Conservation (phyloP, 345 rosid genomes). For the Erodium maritimum region DNA sequence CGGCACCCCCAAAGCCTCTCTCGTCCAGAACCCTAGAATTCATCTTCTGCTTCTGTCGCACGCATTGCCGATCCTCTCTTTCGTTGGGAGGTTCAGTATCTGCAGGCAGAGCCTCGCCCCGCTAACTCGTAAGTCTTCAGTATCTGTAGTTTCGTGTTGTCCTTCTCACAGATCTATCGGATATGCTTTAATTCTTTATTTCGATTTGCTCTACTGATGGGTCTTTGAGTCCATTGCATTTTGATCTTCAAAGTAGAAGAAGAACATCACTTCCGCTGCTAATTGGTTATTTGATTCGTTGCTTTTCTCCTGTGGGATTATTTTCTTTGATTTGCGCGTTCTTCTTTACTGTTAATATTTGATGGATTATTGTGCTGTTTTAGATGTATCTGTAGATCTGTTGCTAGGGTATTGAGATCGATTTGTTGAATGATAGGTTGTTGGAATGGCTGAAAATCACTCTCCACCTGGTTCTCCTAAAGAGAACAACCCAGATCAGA, state of each 20-base stretch:
- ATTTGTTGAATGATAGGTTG: neutral
- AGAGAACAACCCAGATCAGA: slow-evolving; percentile 41
- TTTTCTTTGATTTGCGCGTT: neutral
- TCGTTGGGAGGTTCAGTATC: too few relatives aligned
- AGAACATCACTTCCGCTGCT: neutral
- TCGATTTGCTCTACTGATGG: neutral
- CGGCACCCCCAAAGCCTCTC: too few relatives aligned
- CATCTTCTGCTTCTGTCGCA: too few relatives aligned
- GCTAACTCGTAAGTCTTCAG: neutral
- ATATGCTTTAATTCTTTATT: too few relatives aligned
- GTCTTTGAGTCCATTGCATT: neutral
- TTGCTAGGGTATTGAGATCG: neutral
- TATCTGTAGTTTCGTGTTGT: neutral
- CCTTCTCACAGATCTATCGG: neutral
- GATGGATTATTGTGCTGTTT: neutral
- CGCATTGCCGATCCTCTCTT: too few relatives aligned
- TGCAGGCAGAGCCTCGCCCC: neutral
- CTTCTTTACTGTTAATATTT: too few relatives aligned
- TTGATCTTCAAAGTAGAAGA: too few relatives aligned
- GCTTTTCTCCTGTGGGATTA: neutral
- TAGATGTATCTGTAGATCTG: too few relatives aligned
- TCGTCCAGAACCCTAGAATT: too few relatives aligned
- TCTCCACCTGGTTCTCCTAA: slow-evolving; percentile 40
- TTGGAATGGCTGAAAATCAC: slow-evolving; percentile 43
- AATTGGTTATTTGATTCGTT: neutral